Percentiles rank a stretch among this genome's conserved stretches.
These are phyloP conservation scores for Eremochloa ophiuroides DNA, from an alignment of 176 grass and related monocot species.

Conservation along the genomic window DNA sequence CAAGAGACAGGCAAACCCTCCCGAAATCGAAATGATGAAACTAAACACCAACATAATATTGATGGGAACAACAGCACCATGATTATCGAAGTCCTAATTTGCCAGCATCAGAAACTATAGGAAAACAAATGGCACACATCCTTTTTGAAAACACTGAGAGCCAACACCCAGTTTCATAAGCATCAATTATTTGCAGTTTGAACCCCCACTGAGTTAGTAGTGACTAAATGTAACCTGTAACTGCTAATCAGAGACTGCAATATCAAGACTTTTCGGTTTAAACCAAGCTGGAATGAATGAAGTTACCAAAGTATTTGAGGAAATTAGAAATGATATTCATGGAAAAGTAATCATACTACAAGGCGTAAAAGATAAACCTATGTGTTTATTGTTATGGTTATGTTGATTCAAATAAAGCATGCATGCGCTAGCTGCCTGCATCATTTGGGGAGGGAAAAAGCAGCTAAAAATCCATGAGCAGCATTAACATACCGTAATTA, in stretches of 20 bases:
- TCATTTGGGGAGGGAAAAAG: background rate
- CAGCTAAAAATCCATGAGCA: background rate
- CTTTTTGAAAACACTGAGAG: background rate
- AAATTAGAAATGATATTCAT: background rate
- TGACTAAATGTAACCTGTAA: background rate
- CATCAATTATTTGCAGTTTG: slow-evolving; percentile 3
- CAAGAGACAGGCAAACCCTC: background rate
- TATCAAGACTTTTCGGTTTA: background rate
- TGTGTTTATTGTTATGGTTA: background rate
- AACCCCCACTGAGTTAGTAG: background rate
- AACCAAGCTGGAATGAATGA: background rate
- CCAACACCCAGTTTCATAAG: background rate
- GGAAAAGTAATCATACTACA: background rate
- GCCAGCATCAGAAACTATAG: background rate
- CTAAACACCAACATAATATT: background rate
- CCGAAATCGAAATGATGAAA: background rate
- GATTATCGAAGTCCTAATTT: background rate
- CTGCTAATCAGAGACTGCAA: background rate
- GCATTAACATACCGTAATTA: slow-evolving; percentile 75
- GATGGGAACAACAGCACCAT: background rate
- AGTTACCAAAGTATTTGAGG: background rate
- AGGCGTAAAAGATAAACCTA: background rate
- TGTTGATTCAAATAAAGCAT: slow-evolving; percentile 19
- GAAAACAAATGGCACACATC: background rate
- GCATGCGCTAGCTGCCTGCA: background rate